These are phyloP conservation scores for Coelastrella sp. DNA, from an alignment of 139 green algal genomes.

Conservation along the genomic window DNA sequence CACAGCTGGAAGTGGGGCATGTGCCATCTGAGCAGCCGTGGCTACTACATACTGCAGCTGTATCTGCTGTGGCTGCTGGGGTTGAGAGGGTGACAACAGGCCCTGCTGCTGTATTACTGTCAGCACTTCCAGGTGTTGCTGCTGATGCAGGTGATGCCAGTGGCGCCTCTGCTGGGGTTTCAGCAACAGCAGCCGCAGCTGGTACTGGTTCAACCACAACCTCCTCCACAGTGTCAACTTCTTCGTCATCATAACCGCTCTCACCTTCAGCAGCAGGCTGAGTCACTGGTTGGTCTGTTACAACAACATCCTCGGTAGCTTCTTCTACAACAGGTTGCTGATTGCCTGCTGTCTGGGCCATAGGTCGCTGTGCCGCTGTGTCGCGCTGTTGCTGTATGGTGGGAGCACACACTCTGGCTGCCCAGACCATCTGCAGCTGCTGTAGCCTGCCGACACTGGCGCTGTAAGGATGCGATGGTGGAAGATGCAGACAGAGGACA, in stretches of 20 bases:
- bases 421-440: constrained; percentile 40
- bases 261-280: neutral
- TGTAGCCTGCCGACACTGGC: neutral
- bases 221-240: too few species aligned
- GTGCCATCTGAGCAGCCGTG: neutral
- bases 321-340: too few species aligned
- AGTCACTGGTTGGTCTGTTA: neutral
- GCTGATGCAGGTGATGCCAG: neutral
- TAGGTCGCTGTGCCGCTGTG: neutral
- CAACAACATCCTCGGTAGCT: too few species aligned
- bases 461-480: too few species aligned
- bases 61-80: neutral
- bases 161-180: neutral
- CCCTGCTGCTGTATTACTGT: neutral
- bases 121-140: neutral
- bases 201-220: too few species aligned
- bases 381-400: neutral
- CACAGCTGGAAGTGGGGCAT: constrained; percentile 24
- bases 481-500: too few species aligned
- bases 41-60: neutral
- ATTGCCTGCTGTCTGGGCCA: neutral
- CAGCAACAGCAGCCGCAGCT: neutral
- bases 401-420: neutral
- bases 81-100: neutral
- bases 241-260: neutral